Conservation (phyloP, 2,329 filamentous ascomycete species). For the Cytospora chrysosperma region DNA sequence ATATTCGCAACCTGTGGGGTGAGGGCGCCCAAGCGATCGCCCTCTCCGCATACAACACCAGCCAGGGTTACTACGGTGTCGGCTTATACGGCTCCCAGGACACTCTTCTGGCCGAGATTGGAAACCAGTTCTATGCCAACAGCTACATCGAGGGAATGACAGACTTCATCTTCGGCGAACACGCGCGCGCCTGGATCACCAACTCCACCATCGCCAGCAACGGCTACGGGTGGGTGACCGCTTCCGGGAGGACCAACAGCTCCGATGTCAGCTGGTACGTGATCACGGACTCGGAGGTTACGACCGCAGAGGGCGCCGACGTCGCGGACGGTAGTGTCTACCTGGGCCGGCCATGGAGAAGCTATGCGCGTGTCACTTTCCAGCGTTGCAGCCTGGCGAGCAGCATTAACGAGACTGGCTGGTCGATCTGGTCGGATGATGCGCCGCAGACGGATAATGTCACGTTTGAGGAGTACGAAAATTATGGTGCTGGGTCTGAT, state of each 20-base stretch:
- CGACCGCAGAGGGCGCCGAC: slow-evolving; percentile 38
- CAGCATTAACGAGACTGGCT: slow-evolving; percentile 52
- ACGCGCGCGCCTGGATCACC: slow-evolving; percentile 53
- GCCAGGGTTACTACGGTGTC: slow-evolving; percentile 58
- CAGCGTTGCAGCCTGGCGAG: slow-evolving; percentile 44
- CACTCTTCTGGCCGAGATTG: slow-evolving; percentile 49
- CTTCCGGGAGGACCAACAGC: slow-evolving; percentile 39
- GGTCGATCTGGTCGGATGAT: slow-evolving; percentile 47
- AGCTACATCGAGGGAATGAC: slow-evolving; percentile 55
- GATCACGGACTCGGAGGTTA: slow-evolving; percentile 51
- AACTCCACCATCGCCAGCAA: slow-evolving; percentile 47
- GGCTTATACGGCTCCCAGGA: slow-evolving; percentile 56
- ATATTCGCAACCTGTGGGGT: slow-evolving; percentile 50
- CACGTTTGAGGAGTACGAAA: slow-evolving; percentile 52
- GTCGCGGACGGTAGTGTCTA: slow-evolving; percentile 43
- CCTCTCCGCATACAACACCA: slow-evolving; percentile 47
- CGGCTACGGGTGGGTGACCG: slow-evolving; percentile 46
- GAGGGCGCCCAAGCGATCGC: slow-evolving; percentile 52
- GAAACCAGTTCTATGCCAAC: slow-evolving; percentile 54
- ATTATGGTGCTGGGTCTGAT: slow-evolving; percentile 48
- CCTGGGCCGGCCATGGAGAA: slow-evolving; percentile 53
- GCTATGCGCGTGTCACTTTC: slow-evolving; percentile 49
- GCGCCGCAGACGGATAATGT: slow-evolving; percentile 47
- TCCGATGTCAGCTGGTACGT: slow-evolving; percentile 50
- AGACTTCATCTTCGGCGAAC: slow-evolving; percentile 60